Evolutionary conservation across 345 rosid genomes (phyloP).

Genomic region (Capsella bursapastoris): DNA sequence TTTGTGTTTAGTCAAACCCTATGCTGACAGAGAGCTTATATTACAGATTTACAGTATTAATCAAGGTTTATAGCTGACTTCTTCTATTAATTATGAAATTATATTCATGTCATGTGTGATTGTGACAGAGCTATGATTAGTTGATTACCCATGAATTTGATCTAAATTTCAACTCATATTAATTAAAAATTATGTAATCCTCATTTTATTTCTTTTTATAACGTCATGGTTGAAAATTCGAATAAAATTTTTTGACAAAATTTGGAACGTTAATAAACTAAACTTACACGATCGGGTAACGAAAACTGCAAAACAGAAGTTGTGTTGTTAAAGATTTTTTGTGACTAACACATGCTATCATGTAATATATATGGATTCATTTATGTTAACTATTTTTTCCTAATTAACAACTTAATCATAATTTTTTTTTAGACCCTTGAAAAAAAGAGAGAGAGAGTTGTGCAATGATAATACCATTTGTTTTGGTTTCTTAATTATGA

Average conservation of each 20-base stretch:
- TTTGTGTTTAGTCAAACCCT: slow-evolving; percentile 35
- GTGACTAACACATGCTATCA: neutral
- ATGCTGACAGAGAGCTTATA: neutral
- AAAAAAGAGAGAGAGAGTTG: neutral
- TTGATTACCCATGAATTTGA: neutral
- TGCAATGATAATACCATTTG: neutral
- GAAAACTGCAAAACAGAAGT: neutral
- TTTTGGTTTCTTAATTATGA: neutral
- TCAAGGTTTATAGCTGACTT: slow-evolving; percentile 37
- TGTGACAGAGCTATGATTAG: slow-evolving; percentile 23
- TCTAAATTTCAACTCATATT: neutral
- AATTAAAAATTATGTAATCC: neutral
- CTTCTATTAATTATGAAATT: neutral
- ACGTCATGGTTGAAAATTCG: neutral
- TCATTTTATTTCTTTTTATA: neutral
- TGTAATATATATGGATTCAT: neutral
- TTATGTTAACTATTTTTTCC: neutral
- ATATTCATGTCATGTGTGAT: slow-evolving; percentile 8
- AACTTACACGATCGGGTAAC: neutral
- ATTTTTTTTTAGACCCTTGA: neutral
- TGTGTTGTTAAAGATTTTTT: neutral
- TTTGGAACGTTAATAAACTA: neutral
- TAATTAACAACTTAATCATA: neutral
- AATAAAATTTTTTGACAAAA: neutral
- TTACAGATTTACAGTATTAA: neutral